A percentile compares a stretch with the other conserved stretches of the same genome.
Evolutionary conservation across 495 filamentous ascomycete genomes (phyloP).

Genomic region (Neurospora sp.): DNA sequence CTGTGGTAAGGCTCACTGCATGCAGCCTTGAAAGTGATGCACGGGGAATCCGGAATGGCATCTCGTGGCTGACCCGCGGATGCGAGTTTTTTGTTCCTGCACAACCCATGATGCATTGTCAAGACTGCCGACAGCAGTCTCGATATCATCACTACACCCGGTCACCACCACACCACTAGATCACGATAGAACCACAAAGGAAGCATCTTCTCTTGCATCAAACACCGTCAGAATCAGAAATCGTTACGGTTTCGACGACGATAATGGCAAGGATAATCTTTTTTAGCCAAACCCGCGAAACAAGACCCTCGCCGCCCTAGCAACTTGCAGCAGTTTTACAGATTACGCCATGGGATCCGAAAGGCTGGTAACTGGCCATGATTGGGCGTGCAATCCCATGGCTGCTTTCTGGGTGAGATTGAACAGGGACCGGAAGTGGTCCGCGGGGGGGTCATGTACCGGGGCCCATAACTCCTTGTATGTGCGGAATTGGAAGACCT

Average conservation of each 20-base stretch:
- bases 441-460: not conserved
- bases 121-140: not conserved
- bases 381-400: not conserved
- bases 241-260: not conserved
- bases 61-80: not conserved
- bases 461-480: not conserved
- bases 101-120: not conserved
- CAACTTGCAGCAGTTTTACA: not conserved
- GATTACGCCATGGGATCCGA: not conserved
- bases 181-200: not conserved
- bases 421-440: not conserved
- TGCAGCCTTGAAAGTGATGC: not conserved
- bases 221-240: not conserved
- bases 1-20: not conserved
- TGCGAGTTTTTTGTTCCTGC: not conserved
- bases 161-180: not conserved
- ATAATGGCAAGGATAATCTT: not conserved
- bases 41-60: not conserved
- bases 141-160: not conserved
- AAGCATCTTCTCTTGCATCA: not conserved
- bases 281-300: not conserved
- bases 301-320: no score
- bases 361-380: not conserved
- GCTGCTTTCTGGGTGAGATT: not conserved
- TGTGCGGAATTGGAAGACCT: not conserved